A percentile compares a stretch with the other conserved stretches of the same genome.
These are phyloP conservation scores for Spathaspora boniae DNA, from an alignment of 805 yeast species.

Conservation along the genomic window DNA sequence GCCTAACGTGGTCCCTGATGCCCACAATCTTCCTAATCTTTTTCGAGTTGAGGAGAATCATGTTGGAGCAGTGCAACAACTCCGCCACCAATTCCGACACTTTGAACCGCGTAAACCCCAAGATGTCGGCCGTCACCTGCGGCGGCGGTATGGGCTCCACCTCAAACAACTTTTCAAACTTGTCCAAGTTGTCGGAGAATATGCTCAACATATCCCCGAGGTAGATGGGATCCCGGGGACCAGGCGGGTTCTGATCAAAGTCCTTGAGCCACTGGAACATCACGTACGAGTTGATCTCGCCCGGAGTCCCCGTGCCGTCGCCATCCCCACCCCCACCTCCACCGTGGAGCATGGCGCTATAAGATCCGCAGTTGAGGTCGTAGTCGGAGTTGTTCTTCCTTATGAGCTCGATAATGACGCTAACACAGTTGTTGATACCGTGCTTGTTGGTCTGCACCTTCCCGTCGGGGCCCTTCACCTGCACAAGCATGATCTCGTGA, in stretches of 20 bases:
- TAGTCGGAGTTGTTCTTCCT: constrained; percentile 95
- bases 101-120: constrained; percentile 90
- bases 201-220: constrained; percentile 79
- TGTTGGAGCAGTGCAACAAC: constrained; percentile 93
- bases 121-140: constrained; percentile 35
- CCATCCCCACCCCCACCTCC: constrained; percentile 21
- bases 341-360: constrained; percentile 52
- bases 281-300: constrained; percentile 38
- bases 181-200: constrained; percentile 71
- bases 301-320: constrained; percentile 12
- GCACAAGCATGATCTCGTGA: constrained; percentile 60
- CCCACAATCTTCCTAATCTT: constrained; percentile 64
- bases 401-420: constrained; percentile 89
- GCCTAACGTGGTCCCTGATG: constrained; percentile 66
- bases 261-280: constrained; percentile 45
- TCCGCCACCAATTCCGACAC: constrained; percentile 93
- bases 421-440: constrained; percentile 90
- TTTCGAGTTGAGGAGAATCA: constrained; percentile 82
- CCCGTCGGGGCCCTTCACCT: constrained; percentile 12
- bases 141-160: constrained; percentile 24
- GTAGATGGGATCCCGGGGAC: constrained; percentile 87
- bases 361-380: constrained; percentile 82
- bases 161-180: constrained; percentile 61
- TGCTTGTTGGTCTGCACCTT: constrained; percentile 56
- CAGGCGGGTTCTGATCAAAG: constrained; percentile 85